phyloP scores from a whole-genome alignment of 495 filamentous ascomycete genomes.

The Rostrohypoxylon terebratum region DNA sequence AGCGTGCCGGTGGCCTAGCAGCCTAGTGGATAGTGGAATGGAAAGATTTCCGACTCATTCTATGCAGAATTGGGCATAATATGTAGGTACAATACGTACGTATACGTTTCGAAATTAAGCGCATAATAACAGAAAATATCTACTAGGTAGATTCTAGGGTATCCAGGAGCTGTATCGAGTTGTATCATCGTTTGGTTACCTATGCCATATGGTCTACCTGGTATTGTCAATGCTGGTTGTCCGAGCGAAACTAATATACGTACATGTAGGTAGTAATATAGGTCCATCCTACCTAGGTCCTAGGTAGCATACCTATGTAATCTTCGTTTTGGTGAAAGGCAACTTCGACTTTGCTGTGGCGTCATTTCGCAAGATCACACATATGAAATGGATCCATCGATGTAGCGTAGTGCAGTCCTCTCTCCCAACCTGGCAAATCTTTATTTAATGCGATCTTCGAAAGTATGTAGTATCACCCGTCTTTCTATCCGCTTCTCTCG shows the following conservation, averaged over 20 bases:
- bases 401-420: not conserved
- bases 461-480: not conserved
- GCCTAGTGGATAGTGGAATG: not conserved
- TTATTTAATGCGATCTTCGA: conserved; percentile 9
- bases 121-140: conserved; percentile 12
- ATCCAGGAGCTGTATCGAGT: conserved; percentile 5
- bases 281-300: too few relatives aligned
- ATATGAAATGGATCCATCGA: not conserved
- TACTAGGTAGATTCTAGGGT: too few relatives aligned
- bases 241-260: conserved; percentile 21
- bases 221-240: conserved; percentile 26
- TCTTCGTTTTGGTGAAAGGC: not conserved
- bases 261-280: conserved; percentile 3
- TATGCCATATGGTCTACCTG: too few relatives aligned
- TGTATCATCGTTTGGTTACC: not conserved
- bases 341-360: conserved; percentile 4
- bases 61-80: conserved; percentile 9
- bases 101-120: conserved; percentile 2
- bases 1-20: conserved; percentile 18
- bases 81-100: conserved; percentile 11
- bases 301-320: too few relatives aligned
- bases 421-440: not conserved
- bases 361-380: conserved; percentile 2
- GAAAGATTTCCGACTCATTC: conserved; percentile 26
- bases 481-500: not conserved